Conservation (phyloP, 2,329 filamentous ascomycete genomes). For the Trichophyton benhamiae region DNA sequence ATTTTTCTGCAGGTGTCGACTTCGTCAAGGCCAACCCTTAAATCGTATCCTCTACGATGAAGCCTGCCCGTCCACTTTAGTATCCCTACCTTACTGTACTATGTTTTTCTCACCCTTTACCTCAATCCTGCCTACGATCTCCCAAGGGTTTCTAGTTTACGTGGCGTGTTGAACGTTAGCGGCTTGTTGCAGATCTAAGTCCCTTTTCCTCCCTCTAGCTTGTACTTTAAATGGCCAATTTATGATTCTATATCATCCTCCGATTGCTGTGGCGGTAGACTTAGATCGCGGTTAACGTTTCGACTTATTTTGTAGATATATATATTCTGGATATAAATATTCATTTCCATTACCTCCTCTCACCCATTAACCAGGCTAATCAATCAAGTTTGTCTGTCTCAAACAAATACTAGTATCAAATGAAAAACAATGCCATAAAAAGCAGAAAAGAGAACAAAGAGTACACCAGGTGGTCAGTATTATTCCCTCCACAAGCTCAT, state of each 20-base stretch:
- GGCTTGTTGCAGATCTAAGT: neutral
- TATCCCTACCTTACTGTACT: neutral
- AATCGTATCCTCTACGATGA: conserved; percentile 13
- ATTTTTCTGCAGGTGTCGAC: conserved; percentile 36
- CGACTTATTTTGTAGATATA: neutral
- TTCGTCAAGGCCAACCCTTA: conserved; percentile 50
- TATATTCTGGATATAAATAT: neutral
- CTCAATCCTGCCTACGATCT: neutral
- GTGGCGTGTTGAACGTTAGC: neutral
- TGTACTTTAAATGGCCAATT: neutral
- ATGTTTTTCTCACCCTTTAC: neutral
- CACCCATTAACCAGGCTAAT: neutral
- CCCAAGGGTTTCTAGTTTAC: neutral
- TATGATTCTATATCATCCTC: neutral
- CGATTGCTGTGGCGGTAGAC: neutral
- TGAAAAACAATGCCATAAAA: neutral
- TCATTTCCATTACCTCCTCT: neutral
- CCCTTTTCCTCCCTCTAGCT: neutral
- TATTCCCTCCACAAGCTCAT: too few species aligned
- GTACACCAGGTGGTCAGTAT: too few species aligned
- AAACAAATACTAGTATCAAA: neutral
- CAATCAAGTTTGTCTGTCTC: neutral
- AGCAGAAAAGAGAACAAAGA: neutral
- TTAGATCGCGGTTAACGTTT: neutral
- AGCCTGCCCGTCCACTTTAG: neutral